Percentiles rank a stretch among this genome's conserved stretches.
Evolutionary conservation across 2,329 filamentous ascomycete species (phyloP).

Genomic region (Lasiodiplodia gonubiensis): DNA sequence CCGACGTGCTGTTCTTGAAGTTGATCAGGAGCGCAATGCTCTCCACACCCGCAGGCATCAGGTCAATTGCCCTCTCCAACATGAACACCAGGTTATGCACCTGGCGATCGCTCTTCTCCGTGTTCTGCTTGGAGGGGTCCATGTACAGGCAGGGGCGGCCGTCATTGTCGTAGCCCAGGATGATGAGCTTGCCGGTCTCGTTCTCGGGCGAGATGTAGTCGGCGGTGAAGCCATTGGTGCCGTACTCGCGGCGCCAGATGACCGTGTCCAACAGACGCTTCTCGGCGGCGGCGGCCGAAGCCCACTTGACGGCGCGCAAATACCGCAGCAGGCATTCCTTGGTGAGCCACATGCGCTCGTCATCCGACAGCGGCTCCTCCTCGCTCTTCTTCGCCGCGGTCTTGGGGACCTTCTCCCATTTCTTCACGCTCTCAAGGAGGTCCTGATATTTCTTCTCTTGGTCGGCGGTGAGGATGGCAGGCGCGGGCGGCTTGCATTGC

Average conservation of each 20-base stretch:
- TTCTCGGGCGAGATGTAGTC: constrained; percentile 94
- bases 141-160: constrained; percentile 90
- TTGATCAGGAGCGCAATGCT: constrained; percentile 87
- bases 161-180: constrained; percentile 85
- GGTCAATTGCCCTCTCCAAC: constrained; percentile 85
- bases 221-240: constrained; percentile 73
- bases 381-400: constrained; percentile 64
- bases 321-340: constrained; percentile 92
- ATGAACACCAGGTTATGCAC: constrained; percentile 95
- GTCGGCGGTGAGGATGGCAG: constrained; percentile 70
- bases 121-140: constrained; percentile 90
- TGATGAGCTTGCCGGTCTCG: constrained; percentile 93
- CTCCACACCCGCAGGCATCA: constrained; percentile 88
- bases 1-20: constrained; percentile 79
- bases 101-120: constrained; percentile 81
- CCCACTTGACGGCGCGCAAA: constrained; percentile 88
- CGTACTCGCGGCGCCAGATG: constrained; percentile 89
- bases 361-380: constrained; percentile 71
- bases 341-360: constrained; percentile 88
- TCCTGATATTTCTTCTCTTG: constrained; percentile 82
- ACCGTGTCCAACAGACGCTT: constrained; percentile 82
- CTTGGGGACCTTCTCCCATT: constrained; percentile 73
- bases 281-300: constrained; percentile 72
- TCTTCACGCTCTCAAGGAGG: constrained; percentile 71
- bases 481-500: constrained; percentile 62